Evolutionary conservation across 345 rosid genomes (phyloP), one percentile per base, ranked within the genome.

Genomic region (Balakata baccata): DNA sequence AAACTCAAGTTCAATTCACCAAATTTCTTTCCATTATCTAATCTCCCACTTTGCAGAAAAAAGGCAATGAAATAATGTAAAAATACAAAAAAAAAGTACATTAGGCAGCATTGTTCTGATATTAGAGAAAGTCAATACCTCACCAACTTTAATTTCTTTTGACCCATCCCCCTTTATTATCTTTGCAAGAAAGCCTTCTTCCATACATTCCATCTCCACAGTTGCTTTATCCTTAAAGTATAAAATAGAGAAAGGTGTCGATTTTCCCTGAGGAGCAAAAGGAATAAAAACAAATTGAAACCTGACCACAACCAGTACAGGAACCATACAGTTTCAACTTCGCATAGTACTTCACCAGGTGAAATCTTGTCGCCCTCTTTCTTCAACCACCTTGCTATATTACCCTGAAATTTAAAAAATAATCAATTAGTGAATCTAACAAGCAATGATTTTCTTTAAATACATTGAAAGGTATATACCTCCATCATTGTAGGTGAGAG

Each of bases 151-250:
- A 77, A 95, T 91, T 83, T 87, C 97, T 81, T 89, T 92, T 51
- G 96, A 70, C n/a, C 97, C 99, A 23, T 92, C 99, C 62, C 84
- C 92, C 76, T 88, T 85, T 75, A 92, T 46, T 77, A 95, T 95
- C 89, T 89, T 95, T 72, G 98, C 98, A 66, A 95, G 98, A 75
- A 78, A 95, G 57, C 98, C 98, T 75, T 94, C 98, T 78, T 94
- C 98, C 98, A 94, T 94, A 84, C 98, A 89, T 84, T 94, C 98
- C 98, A 94, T 88, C 87, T 94, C 97, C 49, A 92, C 97, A 3
- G 98, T 94, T 64, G 98, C 97, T 84, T 94, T 94, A 75, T 94
- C 98, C 98, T 94, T 73, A 50, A 67, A 34, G 78, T 47, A 77
- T 70, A 34, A 81, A 64, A 25, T 37, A 29, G 38, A 57, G 59